phyloP scores from a whole-genome alignment of 1,139 yeast genomes.

The Debaryomyces fabryi region DNA sequence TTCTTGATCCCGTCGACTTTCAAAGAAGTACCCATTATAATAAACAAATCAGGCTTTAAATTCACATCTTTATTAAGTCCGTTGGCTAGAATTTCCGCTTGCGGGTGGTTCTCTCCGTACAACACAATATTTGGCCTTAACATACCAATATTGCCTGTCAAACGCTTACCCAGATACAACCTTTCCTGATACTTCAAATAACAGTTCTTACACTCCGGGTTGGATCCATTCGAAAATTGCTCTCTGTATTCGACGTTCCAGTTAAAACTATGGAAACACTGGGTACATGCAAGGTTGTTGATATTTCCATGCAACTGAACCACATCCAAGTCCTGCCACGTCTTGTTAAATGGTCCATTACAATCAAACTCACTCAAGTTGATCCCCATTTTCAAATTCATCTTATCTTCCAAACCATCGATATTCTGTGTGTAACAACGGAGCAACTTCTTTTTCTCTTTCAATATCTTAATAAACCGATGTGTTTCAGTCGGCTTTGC shows the following conservation, averaged over 20 bases:
- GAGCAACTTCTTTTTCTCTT: conserved; percentile 66
- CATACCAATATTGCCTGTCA: conserved; percentile 60
- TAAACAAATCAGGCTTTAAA: conserved; percentile 61
- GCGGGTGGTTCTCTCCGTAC: conserved; percentile 81
- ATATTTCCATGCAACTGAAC: conserved; percentile 91
- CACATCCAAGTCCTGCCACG: conserved; percentile 71
- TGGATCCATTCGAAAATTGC: conserved; percentile 51
- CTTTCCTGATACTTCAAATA: conserved; percentile 54
- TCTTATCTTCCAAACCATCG: conserved; percentile 45
- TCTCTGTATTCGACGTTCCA: conserved; percentile 62
- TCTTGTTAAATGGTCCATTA: conserved; percentile 32
- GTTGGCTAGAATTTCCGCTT: conserved; percentile 63
- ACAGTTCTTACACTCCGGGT: conserved; percentile 70
- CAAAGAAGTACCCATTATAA: conserved; percentile 77
- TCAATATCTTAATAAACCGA: conserved; percentile 66
- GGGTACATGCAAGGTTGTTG: conserved; percentile 71
- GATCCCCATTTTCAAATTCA: conserved; percentile 49
- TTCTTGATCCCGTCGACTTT: conserved; percentile 74
- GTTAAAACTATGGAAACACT: conserved; percentile 57
- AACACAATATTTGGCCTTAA: conserved; percentile 75
- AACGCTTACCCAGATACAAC: conserved; percentile 61
- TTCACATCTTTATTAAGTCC: conserved; percentile 59
- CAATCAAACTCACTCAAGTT: conserved; percentile 32
- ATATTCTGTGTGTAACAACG: conserved; percentile 87
- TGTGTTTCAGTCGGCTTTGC: conserved; percentile 89